Base-by-base conservation (phyloP, 768 basidiomycete genomes). In the Hericium alpestre region DNA sequence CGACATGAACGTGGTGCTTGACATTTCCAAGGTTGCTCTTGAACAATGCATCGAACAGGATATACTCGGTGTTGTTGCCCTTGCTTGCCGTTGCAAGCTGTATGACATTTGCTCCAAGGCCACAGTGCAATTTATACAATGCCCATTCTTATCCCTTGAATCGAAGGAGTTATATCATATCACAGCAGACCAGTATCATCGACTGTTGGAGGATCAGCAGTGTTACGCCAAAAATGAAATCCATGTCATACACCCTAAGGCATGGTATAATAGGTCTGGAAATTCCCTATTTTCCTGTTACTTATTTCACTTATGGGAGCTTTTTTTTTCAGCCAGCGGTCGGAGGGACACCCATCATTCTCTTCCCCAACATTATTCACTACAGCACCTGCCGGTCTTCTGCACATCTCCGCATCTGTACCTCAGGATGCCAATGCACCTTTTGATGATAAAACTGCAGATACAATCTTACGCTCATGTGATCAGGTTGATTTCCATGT, bases 21-120 rank as follows among this genome's bases (percentile, higher is more conserved):
- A 16, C 39, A 9, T 22, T 0, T 22, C 52, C 13, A 47, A 5
- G 8, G 20, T 10, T 11, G 54, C 22, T 37, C 59, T 62, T 22
- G 32, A 9, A 3, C 41, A 37, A 15, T n/a, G 16, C 5, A 20
- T 57, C 13, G 46, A 57, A 15, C 8, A 4, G 11, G 59, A 62
- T 38, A 56, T 56, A 9, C 56, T 55, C 12, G 59, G 59, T n/a
- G 61, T 53, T 39, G 57, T 57, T 38, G 56, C 53, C n/a, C 40
- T 59, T 23, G 58, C 56, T 0, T 27, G 7, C 13, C 39, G 37
- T 2, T 57, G 54, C 9, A 59, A 32, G 43, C 41, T 22, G n/a
- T 12, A 20, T 20, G 27, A 23, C 20, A 48, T 54, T 1, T 56
- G 38, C 2, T 15, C n/a, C n/a, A 13, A 10, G 50, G 25, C 50